Evolutionary conservation across 2,329 filamentous ascomycete genomes (phyloP), one percentile per base, ranked within the genome.

Genomic region (Thermomyces lanuginosus): DNA sequence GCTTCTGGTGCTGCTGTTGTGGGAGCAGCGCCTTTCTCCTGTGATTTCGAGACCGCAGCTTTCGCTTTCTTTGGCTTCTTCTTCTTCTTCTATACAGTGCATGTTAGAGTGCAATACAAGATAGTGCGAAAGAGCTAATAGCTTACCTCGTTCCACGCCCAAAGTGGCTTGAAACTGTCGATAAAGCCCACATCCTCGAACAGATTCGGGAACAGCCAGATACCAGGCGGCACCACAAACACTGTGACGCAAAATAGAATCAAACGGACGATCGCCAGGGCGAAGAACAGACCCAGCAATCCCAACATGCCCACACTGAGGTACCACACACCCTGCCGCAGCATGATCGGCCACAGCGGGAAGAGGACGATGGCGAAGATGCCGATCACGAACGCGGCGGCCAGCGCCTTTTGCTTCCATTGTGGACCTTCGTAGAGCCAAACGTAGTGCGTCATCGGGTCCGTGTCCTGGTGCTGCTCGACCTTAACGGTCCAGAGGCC

Each of bases 161-260:
- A 98, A 4, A 92, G 58, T 11, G 89, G 89, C 47, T 76, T 76
- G 67, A 98, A 98, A 45, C 80, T 91, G 51, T 98, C 89, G 55
- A 98, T 77, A 60, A 98, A 95, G 5, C 86, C 92, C 15, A 98
- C 89, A 49, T 98, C 89, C 53, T 98, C 89, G 62, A 93, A 98
- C 11, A 98, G 61, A 49, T 98, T 98, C 25, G 89, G 89, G 58
- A 86, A 98, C 22, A 98, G 66, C 89, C 89, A 98, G n/a, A 98
- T 64, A 43, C 89, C 89, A 2, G 89, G 89, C 3, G 84, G 62
- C 1, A 72, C 64, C 9, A 67, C 64, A 47, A 95, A 92, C 56
- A 92, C 83, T 12, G 89, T 95, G 49, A 92, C 58, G 49, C 81
- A 76, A 62, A 98, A 98, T 15, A 98, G 64, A 34, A 98, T 92